phyloP scores from a whole-genome alignment of 169 alveolate species.

The Cyclospora cayetanensis region DNA sequence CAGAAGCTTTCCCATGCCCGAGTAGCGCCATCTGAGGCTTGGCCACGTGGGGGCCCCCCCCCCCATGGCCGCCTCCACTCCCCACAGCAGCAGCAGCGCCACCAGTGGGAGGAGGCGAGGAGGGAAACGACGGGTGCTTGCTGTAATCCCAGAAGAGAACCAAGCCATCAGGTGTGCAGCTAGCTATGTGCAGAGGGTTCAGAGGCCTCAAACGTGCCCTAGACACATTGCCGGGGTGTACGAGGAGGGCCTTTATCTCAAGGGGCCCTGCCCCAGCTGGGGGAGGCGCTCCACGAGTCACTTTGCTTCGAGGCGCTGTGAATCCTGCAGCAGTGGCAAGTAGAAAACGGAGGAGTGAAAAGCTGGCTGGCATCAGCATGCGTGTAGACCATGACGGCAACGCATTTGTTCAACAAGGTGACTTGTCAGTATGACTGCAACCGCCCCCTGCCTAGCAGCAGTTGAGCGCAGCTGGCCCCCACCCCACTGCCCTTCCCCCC shows the following conservation, averaged over 20 bases:
- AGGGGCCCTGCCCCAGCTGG: not conserved
- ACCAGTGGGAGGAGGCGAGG: not conserved
- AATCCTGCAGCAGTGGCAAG: constrained; percentile 5
- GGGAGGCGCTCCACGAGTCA: constrained; percentile 24
- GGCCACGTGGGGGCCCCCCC: not conserved
- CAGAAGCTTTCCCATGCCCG: constrained; percentile 22
- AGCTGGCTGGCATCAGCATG: no score
- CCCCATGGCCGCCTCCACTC: not conserved
- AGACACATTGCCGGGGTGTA: constrained; percentile 39
- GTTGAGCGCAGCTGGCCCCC: no score
- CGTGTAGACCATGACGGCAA: no score
- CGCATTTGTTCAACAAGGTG: no score
- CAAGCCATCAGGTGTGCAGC: constrained; percentile 14
- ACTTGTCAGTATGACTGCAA: no score
- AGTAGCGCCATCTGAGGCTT: constrained; percentile 58
- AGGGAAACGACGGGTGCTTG: constrained; percentile 32
- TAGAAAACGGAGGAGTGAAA: no score
- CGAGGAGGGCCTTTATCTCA: constrained; percentile 38
- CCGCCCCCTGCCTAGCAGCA: no score
- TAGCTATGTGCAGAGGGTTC: not conserved
- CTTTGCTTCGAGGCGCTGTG: constrained; percentile 28
- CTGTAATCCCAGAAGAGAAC: constrained; percentile 34
- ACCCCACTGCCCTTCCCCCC: no score
- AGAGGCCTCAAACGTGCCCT: constrained; percentile 35
- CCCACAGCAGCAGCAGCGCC: constrained; percentile 30